phyloP scores from a whole-genome alignment of 371 early-diverging fungal genomes.

The Lichtheimia ornata region DNA sequence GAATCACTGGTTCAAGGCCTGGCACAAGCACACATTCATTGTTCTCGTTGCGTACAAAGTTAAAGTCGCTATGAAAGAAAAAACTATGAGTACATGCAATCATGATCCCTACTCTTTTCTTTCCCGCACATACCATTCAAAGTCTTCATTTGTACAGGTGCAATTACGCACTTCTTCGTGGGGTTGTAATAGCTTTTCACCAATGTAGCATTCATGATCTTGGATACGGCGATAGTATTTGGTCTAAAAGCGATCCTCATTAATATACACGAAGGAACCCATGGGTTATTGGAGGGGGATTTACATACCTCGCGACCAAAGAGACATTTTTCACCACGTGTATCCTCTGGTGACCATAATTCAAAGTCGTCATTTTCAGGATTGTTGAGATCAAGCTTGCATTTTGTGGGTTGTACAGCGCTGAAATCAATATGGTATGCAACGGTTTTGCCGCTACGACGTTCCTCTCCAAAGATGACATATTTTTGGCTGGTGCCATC shows the following conservation, averaged over 20 bases:
- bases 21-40: constrained; percentile 67
- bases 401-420: constrained; percentile 63
- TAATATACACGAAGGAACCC: background rate
- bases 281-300: background rate
- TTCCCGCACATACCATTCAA: constrained; percentile 68
- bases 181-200: constrained; percentile 68
- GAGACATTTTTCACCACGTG: constrained; percentile 60
- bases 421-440: constrained; percentile 79
- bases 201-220: constrained; percentile 77
- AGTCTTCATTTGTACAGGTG: constrained; percentile 79
- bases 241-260: constrained; percentile 21
- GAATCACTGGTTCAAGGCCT: constrained; percentile 57
- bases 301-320: constrained; percentile 67
- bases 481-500: constrained; percentile 74
- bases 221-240: constrained; percentile 81
- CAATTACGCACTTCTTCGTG: constrained; percentile 64
- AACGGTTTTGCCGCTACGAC: constrained; percentile 40
- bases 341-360: constrained; percentile 67
- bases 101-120: background rate
- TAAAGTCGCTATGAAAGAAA: constrained; percentile 61
- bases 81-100: background rate
- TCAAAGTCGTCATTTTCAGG: constrained; percentile 76
- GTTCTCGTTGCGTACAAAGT: constrained; percentile 64
- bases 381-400: constrained; percentile 50
- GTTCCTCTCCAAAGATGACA: constrained; percentile 62